Evolutionary conservation across 1,284 basidiomycete genomes (phyloP), one percentile per base, ranked within the genome.

Genomic region (Leccinum pseudoinsigne): DNA sequence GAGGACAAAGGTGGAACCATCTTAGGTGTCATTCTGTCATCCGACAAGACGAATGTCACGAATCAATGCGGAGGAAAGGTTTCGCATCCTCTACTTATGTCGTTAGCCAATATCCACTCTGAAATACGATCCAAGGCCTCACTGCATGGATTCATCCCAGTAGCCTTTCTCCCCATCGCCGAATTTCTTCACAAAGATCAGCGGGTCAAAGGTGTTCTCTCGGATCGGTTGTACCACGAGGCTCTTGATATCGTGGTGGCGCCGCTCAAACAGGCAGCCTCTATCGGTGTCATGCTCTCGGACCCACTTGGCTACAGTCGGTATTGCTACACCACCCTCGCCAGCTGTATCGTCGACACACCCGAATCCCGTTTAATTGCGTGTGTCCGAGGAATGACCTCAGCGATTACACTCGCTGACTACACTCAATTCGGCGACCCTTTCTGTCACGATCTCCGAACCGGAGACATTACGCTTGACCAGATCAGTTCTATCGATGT

Each of bases 31-130:
- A 68, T 78, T 14, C 18, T 74, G 2, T 72, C 72, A 0, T 74
- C 72, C 0, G 74, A 78, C 57, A 78, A 78, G 59, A 78, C 72
- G 1, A 72, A 67, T 28, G 68, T 79, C 3, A 73, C 78, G 5
- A 64, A 67, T 4, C 71, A 74, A 65, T 75, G 71, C 10, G 73
- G 76, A 23, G 23, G 23, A 21, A 21, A 21, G 21, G 21, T 21
- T 21, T 21, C 21, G 21, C 21, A 21, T 21, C 21, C 21, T 21
- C 21, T 21, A 21, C 21, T 21, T 21, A 21, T 21, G 21, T 21
- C 21, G 21, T 21, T 21, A 21, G 21, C 21, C 21, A 21, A 21
- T 21, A 21, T 21, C 21, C 21, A 21, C 21, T 21, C 21, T 21
- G 21, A 21, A 21, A 21, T 21, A 21, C 21, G 21, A 21, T 21